Base-by-base conservation (phyloP, 495 filamentous ascomycete genomes). In the Chaetomidium leptoderma region DNA sequence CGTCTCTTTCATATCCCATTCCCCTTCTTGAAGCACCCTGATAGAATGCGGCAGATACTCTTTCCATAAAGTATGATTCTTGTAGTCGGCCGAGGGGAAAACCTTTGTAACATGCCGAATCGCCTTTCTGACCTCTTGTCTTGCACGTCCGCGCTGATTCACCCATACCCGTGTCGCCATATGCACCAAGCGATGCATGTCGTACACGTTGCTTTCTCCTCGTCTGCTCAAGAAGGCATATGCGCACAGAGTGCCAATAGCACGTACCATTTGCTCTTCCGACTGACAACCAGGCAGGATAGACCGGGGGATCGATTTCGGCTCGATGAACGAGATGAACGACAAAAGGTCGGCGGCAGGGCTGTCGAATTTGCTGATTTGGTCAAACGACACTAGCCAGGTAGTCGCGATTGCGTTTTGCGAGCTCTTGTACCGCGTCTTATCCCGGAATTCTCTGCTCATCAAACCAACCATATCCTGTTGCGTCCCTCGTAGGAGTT, bases 351-450 rank as follows among this genome's bases (percentile, higher is more conserved):
- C 65, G 1, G 69, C 63, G 0, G 79, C 76, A 0, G 72, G 10
- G 0, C 29, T 54, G 39, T 74, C 52, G 3, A 44, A 51, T 6
- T 66, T 42, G 16, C 47, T 67, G 14, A 82, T 77, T 53, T 81
- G 74, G 0, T 70, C 53, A 46, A 83, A 79, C 0, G 79, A 80
- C 0, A 79, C 74, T 1, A 62, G 66, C 81, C 78, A 85, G 0
- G 81, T 86, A 0, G 69, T 72, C 2, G 77, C 79, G 0, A 85
- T 71, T 4, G 82, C 71, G 54, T 83, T 84, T 17, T 74, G 65
- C 16, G 61, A 68, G 6, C 66, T 70, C 5, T 33, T 36, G 54
- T 82, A 79, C 47, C 77, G 63, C 10, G 69, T 61, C 6, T 72
- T 59, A 32, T 82, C 78, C 6, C 71, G 66, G 50, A 82, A 85